Conservation (phyloP, 2,329 filamentous ascomycete species). For the Alternaria hordeiaustralica region DNA sequence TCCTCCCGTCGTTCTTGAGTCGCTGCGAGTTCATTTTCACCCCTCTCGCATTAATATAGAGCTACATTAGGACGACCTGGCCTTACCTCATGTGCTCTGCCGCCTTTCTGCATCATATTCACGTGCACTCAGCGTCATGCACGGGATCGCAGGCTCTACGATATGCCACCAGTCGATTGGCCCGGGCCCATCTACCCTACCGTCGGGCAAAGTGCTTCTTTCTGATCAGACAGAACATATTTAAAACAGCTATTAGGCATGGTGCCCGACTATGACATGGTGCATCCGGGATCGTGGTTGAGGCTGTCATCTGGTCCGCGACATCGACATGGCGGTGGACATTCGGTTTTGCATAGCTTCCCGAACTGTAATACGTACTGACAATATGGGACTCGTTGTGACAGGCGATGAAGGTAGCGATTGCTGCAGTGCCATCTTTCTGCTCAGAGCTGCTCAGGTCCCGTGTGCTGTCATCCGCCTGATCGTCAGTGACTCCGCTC, state of each 20-base stretch:
- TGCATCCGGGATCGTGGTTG: not conserved
- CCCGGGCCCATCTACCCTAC: not conserved
- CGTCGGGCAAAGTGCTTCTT: not conserved
- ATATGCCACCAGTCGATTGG: not conserved
- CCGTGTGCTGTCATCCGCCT: not conserved
- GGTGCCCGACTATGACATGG: not conserved
- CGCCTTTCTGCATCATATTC: conserved; percentile 4
- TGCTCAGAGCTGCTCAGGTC: not conserved
- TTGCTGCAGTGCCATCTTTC: not conserved
- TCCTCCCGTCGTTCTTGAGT: not conserved
- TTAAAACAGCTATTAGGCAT: not conserved
- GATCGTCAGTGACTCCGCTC: not conserved
- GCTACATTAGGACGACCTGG: conserved; percentile 18
- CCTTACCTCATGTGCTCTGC: conserved; percentile 1
- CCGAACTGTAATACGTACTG: not conserved
- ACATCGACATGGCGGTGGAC: not conserved
- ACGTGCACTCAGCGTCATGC: not conserved
- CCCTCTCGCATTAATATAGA: conserved; percentile 26
- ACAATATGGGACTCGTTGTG: not conserved
- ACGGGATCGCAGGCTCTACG: not conserved
- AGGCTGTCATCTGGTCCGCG: not conserved
- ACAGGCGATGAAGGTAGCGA: not conserved
- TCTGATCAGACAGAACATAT: not conserved
- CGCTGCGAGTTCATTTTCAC: not conserved
- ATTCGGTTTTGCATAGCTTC: not conserved